Percentiles rank a stretch among this genome's conserved stretches.
Conservation (phyloP, 2,329 filamentous ascomycete genomes). For the Uncinocarpus reesii region DNA sequence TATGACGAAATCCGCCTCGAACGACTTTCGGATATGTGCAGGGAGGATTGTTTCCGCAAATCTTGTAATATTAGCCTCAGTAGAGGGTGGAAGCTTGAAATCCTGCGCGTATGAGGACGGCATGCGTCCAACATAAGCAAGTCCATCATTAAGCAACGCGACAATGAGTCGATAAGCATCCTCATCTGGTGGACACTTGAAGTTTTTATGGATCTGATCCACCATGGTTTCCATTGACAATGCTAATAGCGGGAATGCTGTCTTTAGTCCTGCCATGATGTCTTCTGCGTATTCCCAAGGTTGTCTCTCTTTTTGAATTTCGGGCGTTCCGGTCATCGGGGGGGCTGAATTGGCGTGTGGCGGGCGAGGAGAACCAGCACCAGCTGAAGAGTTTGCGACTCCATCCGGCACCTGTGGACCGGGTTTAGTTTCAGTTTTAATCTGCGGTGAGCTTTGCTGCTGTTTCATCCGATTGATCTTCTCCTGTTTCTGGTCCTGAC, state of each 20-base stretch:
- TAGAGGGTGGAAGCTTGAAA: slow-evolving; percentile 77
- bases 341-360: slow-evolving; percentile 11
- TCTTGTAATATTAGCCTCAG: slow-evolving; percentile 89
- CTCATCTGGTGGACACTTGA: slow-evolving; percentile 97
- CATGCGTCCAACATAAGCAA: slow-evolving; percentile 83
- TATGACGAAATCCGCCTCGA: slow-evolving; percentile 92
- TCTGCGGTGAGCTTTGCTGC: slow-evolving; percentile 35
- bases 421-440: slow-evolving; percentile 25
- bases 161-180: slow-evolving; percentile 96
- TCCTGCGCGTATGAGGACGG: slow-evolving; percentile 80
- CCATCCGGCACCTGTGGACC: slow-evolving; percentile 13
- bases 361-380: slow-evolving; percentile 22
- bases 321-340: slow-evolving; percentile 19
- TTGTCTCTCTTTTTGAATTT: slow-evolving; percentile 40
- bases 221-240: slow-evolving; percentile 99
- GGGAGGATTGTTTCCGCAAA: slow-evolving; percentile 96
- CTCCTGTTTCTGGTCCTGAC: slow-evolving; percentile 56
- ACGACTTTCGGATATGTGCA: slow-evolving; percentile 86
- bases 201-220: slow-evolving; percentile 96
- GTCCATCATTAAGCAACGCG: slow-evolving; percentile 87
- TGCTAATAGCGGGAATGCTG: slow-evolving; percentile 87
- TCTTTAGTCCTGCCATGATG: slow-evolving; percentile 90
- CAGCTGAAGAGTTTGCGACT: slow-evolving; percentile 33
- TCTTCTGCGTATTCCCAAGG: slow-evolving; percentile 97
- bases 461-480: slow-evolving; percentile 55